Evolutionary conservation across 805 yeast species (phyloP).

Genomic region (Candida vaughaniae): DNA sequence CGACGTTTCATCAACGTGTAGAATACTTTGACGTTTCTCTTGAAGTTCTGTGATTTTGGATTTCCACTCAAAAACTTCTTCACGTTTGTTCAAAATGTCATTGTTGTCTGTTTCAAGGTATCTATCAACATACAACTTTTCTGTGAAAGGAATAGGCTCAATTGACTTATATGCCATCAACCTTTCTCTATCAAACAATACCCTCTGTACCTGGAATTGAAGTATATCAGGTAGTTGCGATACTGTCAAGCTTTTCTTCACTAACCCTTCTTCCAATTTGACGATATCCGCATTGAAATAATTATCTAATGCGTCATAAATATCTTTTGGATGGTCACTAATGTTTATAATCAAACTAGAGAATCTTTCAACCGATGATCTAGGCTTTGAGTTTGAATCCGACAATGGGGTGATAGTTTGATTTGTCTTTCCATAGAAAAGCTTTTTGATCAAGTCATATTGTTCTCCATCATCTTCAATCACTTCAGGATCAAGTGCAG

Average conservation of each 20-base stretch:
- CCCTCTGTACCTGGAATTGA: constrained; percentile 93
- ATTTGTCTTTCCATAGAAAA: constrained; percentile 83
- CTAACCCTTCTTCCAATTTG: constrained; percentile 67
- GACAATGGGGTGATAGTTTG: constrained; percentile 64
- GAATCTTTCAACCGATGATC: constrained; percentile 63
- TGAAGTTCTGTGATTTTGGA: constrained; percentile 46
- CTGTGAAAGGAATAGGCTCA: constrained; percentile 79
- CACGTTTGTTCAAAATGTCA: constrained; percentile 50
- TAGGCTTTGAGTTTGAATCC: constrained; percentile 24
- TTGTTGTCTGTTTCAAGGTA: constrained; percentile 70
- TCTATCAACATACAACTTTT: constrained; percentile 80
- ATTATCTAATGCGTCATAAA: constrained; percentile 87
- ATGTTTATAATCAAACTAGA: constrained; percentile 81
- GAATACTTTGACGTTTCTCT: constrained; percentile 41
- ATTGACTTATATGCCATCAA: constrained; percentile 77
- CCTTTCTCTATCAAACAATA: constrained; percentile 75
- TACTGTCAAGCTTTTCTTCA: constrained; percentile 70
- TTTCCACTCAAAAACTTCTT: constrained; percentile 65
- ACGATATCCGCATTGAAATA: constrained; percentile 76
- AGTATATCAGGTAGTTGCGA: constrained; percentile 73
- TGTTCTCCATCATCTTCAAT: constrained; percentile 76
- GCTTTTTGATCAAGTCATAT: constrained; percentile 69
- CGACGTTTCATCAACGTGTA: constrained; percentile 39
- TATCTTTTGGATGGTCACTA: constrained; percentile 82
- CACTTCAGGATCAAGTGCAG: constrained; percentile 69